phyloP scores from a whole-genome alignment of 1,284 basidiomycete species.

The Cutaneotrichosporon cutaneum region DNA sequence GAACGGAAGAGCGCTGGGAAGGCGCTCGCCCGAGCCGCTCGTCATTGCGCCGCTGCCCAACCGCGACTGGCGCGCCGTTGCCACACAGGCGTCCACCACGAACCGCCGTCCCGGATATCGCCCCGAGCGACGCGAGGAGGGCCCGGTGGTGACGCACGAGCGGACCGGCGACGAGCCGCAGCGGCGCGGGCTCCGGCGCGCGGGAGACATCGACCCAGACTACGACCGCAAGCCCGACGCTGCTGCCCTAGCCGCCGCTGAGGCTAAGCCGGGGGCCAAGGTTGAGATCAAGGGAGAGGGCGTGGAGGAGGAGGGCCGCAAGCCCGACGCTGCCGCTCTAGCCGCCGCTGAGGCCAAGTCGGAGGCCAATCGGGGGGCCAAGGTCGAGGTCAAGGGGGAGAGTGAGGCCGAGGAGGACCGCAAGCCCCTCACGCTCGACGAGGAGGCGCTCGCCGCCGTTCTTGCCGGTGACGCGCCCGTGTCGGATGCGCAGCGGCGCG shows the following conservation, averaged over 20 bases:
- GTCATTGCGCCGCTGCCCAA: slow-evolving; percentile 81
- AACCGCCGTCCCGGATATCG: slow-evolving; percentile 58
- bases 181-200: slow-evolving; percentile 66
- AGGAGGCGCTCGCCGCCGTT: slow-evolving; percentile 45
- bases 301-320: slow-evolving; percentile 14
- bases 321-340: slow-evolving; percentile 22
- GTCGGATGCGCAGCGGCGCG: slow-evolving; percentile 42
- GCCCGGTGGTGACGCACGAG: slow-evolving; percentile 41
- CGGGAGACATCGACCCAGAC: slow-evolving; percentile 15
- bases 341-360: not conserved
- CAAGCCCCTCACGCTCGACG: slow-evolving; percentile 34
- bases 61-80: slow-evolving; percentile 77
- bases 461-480: slow-evolving; percentile 49
- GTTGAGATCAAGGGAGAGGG: slow-evolving; percentile 10
- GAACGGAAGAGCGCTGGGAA: slow-evolving; percentile 53
- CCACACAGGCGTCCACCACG: slow-evolving; percentile 42
- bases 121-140: slow-evolving; percentile 59
- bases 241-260: slow-evolving; percentile 12
- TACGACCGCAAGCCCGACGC: slow-evolving; percentile 25
- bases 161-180: slow-evolving; percentile 70
- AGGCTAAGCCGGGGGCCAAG: slow-evolving; percentile 11
- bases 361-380: slow-evolving; percentile 12
- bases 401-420: slow-evolving; percentile 1
- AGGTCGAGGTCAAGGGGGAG: slow-evolving; percentile 14
- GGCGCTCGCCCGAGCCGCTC: slow-evolving; percentile 63